These are phyloP conservation scores for Xylaria arbuscula DNA, from an alignment of 2,329 filamentous ascomycete species.

Conservation along the genomic window DNA sequence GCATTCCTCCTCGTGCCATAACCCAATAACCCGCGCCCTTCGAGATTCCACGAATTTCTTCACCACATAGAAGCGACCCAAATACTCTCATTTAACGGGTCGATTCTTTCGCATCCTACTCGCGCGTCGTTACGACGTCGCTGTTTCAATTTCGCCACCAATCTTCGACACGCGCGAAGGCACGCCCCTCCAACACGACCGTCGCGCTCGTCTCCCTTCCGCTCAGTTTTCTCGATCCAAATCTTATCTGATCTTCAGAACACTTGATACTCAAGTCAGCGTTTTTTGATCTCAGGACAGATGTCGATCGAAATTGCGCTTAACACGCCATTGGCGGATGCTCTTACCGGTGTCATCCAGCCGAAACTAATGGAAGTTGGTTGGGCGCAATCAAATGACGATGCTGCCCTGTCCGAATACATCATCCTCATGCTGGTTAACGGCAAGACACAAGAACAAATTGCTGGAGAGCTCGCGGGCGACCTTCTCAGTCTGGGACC, in stretches of 20 bases:
- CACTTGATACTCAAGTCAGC: background rate
- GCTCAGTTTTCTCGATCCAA: slow-evolving; percentile 1
- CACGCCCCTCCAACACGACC: slow-evolving; percentile 9
- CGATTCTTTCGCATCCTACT: slow-evolving; percentile 16
- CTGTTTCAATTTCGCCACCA: slow-evolving; percentile 23
- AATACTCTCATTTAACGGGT: background rate
- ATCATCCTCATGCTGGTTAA: slow-evolving; percentile 98
- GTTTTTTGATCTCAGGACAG: slow-evolving; percentile 43
- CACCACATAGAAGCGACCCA: slow-evolving; percentile 6
- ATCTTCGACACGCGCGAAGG: slow-evolving; percentile 26
- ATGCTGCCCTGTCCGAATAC: slow-evolving; percentile 88
- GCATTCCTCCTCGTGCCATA: slow-evolving; percentile 24
- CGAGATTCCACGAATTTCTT: background rate
- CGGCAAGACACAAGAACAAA: slow-evolving; percentile 90
- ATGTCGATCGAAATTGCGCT: slow-evolving; percentile 84
- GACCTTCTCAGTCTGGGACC: slow-evolving; percentile 85
- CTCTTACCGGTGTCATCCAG: slow-evolving; percentile 84
- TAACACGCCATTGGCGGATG: slow-evolving; percentile 85
- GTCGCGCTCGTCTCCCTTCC: slow-evolving; percentile 18
- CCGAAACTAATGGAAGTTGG: slow-evolving; percentile 92
- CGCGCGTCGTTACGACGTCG: slow-evolving; percentile 38
- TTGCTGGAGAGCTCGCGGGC: slow-evolving; percentile 85
- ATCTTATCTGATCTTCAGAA: background rate
- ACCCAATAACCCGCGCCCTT: slow-evolving; percentile 10
- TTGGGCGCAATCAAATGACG: slow-evolving; percentile 80